phyloP scores from a whole-genome alignment of 2,329 filamentous ascomycete genomes.

The Hypoxylon sp. region DNA sequence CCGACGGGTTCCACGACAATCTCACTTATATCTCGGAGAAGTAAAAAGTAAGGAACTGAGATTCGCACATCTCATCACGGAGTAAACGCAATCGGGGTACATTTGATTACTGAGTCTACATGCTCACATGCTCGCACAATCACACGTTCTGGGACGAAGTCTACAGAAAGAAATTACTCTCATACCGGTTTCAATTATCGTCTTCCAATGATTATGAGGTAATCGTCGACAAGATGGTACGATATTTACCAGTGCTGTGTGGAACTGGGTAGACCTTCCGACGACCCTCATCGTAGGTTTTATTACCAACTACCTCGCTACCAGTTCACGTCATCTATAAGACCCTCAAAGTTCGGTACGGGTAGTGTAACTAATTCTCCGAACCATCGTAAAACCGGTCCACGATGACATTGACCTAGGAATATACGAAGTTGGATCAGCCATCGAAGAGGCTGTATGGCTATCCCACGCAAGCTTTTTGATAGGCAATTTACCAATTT shows the following conservation, averaged over 20 bases:
- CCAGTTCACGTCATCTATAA: slow-evolving; percentile 15
- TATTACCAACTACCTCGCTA: slow-evolving; percentile 23
- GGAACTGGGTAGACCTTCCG: slow-evolving; percentile 10
- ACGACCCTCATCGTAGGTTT: neutral
- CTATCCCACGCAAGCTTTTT: slow-evolving; percentile 13
- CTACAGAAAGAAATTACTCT: slow-evolving; percentile 13
- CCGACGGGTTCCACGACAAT: slow-evolving; percentile 26
- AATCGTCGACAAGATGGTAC: slow-evolving; percentile 5
- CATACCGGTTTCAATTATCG: slow-evolving; percentile 5
- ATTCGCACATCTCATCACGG: slow-evolving; percentile 13
- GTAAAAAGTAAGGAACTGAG: slow-evolving; percentile 14
- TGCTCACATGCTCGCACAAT: neutral
- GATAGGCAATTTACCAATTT: slow-evolving; percentile 9
- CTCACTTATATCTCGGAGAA: slow-evolving; percentile 12
- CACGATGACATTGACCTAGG: slow-evolving; percentile 14
- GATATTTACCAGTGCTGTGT: slow-evolving; percentile 6
- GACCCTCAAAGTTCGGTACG: slow-evolving; percentile 14
- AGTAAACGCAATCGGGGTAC: slow-evolving; percentile 4
- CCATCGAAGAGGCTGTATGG: slow-evolving; percentile 8
- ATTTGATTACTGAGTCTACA: slow-evolving; percentile 1
- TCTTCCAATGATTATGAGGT: neutral
- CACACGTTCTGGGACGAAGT: neutral
- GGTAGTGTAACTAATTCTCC: slow-evolving; percentile 33
- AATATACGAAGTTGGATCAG: slow-evolving; percentile 9
- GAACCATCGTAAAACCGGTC: slow-evolving; percentile 25